Evolutionary conservation across 2,329 filamentous ascomycete genomes (phyloP).

Genomic region (Byssoonygena ceratinophila): DNA sequence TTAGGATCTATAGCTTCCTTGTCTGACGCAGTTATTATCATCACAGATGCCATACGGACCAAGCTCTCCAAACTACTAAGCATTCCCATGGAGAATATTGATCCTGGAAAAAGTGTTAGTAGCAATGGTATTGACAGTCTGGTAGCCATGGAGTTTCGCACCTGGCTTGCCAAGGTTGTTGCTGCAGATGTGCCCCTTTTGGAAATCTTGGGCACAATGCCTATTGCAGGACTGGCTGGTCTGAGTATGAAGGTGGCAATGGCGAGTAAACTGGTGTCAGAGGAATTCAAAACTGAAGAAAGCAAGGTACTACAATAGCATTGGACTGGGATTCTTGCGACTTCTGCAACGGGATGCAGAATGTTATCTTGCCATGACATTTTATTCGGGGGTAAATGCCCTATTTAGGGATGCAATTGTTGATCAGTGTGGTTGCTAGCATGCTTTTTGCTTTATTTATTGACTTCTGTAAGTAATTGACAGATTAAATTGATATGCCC

Average conservation of each 20-base stretch:
- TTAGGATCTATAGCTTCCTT: slow-evolving; percentile 4
- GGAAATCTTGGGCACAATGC: slow-evolving; percentile 17
- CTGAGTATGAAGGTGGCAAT: slow-evolving; percentile 6
- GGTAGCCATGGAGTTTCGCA: slow-evolving; percentile 26
- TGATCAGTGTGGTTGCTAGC: not conserved
- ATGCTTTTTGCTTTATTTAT: too few species aligned
- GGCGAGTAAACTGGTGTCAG: slow-evolving; percentile 5
- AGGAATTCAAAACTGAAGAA: not conserved
- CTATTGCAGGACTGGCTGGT: slow-evolving; percentile 1
- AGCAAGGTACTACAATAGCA: not conserved
- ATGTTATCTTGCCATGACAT: not conserved
- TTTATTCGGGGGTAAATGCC: not conserved
- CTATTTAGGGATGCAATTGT: not conserved
- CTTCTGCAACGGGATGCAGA: too few species aligned
- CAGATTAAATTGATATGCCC: too few species aligned
- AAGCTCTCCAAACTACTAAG: slow-evolving; percentile 11
- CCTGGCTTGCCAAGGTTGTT: slow-evolving; percentile 22
- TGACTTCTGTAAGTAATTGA: too few species aligned
- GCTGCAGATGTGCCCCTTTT: slow-evolving; percentile 19
- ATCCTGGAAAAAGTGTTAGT: slow-evolving; percentile 12
- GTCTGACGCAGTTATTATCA: not conserved
- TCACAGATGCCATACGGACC: slow-evolving; percentile 6
- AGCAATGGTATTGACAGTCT: slow-evolving; percentile 23
- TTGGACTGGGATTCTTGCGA: too few species aligned
- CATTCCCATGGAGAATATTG: slow-evolving; percentile 14